Conservation (phyloP, 1,139 yeast species). For the Yamadazyma conglobata region DNA sequence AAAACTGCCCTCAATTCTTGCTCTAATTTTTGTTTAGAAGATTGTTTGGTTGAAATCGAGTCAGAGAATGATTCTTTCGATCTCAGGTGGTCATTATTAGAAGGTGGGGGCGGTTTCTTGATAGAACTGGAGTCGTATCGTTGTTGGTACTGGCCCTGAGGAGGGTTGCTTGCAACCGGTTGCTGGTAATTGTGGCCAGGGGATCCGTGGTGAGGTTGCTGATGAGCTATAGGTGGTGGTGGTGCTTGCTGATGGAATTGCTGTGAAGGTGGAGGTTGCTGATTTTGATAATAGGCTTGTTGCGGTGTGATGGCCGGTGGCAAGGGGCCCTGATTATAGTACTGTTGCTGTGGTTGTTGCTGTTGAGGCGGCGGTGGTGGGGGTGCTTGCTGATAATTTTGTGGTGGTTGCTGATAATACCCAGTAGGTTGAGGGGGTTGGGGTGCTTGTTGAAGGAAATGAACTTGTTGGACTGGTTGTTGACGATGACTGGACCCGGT, state of each 20-base stretch:
- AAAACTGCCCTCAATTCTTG: conserved; percentile 51
- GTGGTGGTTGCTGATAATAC: conserved; percentile 10
- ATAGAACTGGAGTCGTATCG: conserved; percentile 11
- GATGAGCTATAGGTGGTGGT: conserved; percentile 5
- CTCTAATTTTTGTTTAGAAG: conserved; percentile 40
- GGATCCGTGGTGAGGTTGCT: conserved; percentile 3
- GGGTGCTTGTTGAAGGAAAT: conserved; percentile 8
- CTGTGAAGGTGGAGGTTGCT: conserved; percentile 11
- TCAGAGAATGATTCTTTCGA: conserved; percentile 18
- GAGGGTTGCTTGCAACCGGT: conserved; percentile 2
- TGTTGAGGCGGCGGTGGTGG: conserved; percentile 15
- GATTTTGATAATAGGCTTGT: conserved; percentile 10
- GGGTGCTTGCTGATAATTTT: conserved; percentile 8
- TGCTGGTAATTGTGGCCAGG: conserved; percentile 3
- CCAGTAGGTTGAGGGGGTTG: conserved; percentile 14
- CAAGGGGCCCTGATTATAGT: conserved; percentile 13
- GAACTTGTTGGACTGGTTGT: conserved; percentile 14
- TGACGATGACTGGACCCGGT: conserved; percentile 7
- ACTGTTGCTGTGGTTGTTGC: conserved; percentile 13
- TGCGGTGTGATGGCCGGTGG: conserved; percentile 13
- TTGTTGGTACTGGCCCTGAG: conserved; percentile 12
- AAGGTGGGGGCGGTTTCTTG: conserved; percentile 4
- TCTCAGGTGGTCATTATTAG: conserved; percentile 4
- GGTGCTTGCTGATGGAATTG: conserved; percentile 10
- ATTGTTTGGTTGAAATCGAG: conserved; percentile 7